Conservation (phyloP, 1,284 basidiomycete species). For the Rhizopogon parksii region DNA sequence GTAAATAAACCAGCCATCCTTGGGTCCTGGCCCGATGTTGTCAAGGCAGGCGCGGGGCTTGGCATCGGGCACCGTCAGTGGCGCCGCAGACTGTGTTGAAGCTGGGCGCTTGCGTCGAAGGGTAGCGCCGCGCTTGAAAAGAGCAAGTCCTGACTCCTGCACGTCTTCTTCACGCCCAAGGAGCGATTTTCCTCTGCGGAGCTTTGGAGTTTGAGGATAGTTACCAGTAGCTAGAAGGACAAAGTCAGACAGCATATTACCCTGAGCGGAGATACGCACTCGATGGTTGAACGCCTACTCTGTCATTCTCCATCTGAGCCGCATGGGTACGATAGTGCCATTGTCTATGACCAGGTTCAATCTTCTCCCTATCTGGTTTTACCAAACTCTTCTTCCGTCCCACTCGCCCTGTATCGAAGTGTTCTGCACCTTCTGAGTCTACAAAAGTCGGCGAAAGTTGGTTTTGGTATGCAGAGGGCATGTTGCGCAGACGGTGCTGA, state of each 20-base stretch:
- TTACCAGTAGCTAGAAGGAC: conserved; percentile 69
- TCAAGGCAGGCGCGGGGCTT: conserved; percentile 56
- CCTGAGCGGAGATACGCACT: conserved; percentile 44
- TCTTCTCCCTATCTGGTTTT: conserved; percentile 91
- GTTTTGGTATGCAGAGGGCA: conserved; percentile 51
- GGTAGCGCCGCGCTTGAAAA: conserved; percentile 80
- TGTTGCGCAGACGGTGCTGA: conserved; percentile 39
- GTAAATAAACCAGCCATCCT: conserved; percentile 95
- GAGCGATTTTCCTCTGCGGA: conserved; percentile 82
- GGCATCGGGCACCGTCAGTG: conserved; percentile 32
- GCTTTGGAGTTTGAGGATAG: conserved; percentile 53
- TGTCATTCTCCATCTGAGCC: conserved; percentile 69
- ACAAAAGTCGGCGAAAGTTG: conserved; percentile 37
- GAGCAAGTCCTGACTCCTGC: conserved; percentile 78
- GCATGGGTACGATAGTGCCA: conserved; percentile 95
- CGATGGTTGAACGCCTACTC: conserved; percentile 70
- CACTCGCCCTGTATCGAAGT: conserved; percentile 35
- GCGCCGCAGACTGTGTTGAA: conserved; percentile 32
- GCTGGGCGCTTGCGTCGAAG: conserved; percentile 63
- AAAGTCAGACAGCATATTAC: conserved; percentile 6
- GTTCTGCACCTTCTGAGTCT: conserved; percentile 47
- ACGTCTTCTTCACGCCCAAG: conserved; percentile 83
- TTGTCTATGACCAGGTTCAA: conserved; percentile 90
- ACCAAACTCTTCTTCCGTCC: conserved; percentile 90
- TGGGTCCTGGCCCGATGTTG: conserved; percentile 77